These are phyloP conservation scores for Kurtzmaniella quercitrusa DNA, from an alignment of 1,139 yeast genomes.

Conservation along the genomic window DNA sequence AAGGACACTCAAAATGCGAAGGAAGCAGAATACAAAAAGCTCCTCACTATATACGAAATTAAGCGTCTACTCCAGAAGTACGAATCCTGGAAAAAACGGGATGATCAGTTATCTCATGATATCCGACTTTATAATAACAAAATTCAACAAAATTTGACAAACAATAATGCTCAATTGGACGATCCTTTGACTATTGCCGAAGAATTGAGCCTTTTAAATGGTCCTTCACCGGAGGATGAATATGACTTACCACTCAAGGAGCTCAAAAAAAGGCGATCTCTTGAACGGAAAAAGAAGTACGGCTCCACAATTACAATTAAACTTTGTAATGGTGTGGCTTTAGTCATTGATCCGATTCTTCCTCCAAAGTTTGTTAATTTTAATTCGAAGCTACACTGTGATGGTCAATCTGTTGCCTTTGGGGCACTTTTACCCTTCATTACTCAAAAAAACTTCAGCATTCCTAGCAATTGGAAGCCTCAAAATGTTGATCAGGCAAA, in stretches of 20 bases:
- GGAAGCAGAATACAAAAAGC: constrained; percentile 50
- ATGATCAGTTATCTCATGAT: constrained; percentile 23
- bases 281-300: constrained; percentile 15
- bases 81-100: constrained; percentile 39
- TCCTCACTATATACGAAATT: constrained; percentile 50
- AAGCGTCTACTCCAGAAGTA: constrained; percentile 43
- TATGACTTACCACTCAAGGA: constrained; percentile 17
- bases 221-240: constrained; percentile 15
- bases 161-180: not conserved
- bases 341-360: constrained; percentile 28
- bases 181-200: not conserved
- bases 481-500: constrained; percentile 5
- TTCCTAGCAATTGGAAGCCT: constrained; percentile 8
- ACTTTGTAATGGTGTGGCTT: constrained; percentile 25
- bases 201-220: not conserved
- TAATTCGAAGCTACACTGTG: constrained; percentile 1
- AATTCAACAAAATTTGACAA: not conserved
- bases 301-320: constrained; percentile 26
- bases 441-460: constrained; percentile 4
- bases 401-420: constrained; percentile 1
- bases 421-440: constrained; percentile 2
- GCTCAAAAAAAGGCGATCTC: constrained; percentile 17
- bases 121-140: not conserved
- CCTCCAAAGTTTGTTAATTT: constrained; percentile 22
- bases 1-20: constrained; percentile 39